Base-by-base conservation (phyloP, 2,329 filamentous ascomycete genomes). In the Geosmithia morbida region DNA sequence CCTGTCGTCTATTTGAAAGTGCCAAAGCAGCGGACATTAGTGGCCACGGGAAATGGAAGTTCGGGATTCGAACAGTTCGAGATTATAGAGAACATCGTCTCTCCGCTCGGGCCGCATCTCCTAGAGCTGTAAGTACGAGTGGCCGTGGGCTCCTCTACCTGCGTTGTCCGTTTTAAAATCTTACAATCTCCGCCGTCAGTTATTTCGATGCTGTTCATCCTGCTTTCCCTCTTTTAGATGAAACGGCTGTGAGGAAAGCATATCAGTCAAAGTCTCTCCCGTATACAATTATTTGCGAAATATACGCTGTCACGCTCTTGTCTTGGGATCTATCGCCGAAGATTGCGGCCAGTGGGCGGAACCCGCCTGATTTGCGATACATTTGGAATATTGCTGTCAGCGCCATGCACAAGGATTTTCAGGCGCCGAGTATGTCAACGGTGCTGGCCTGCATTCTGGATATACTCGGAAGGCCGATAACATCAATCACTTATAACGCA, bases 341-440 rank as follows among this genome's bases (percentile, higher is more conserved):
- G 17, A 48, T 50, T 17, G 7, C 19, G 2, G 4, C 30, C 10
- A 48, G 42, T 14, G 18, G 47, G 3, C 18, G 47, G 5, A 29
- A 29, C 20, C 47, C 29, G 14, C 47, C 47, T 14, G 47, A 48
- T 30, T 42, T 48, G 33, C 13, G 29, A 20, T 48, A 48, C 29
- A 46, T 48, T 7, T 48, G 47, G 47, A 48, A 41, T 16, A 16
- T 20, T n/a, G 41, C 47, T 10, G 47, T 48, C 43, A 48, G 47
- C 20, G 47, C 47, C 14, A 29, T 48, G 43, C 18, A 46, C 19
- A 33, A 48, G 20, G 47, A 48, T 43, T 48, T 48, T n/a, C 37
- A 18, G 17, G 17, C 43, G 6, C 47, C 47, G 10, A 40, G 43
- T 20, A 41, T 48, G 20, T 48, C 47, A 29, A 48, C 47, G 17